Evolutionary conservation across 176 grass and related monocot species (phyloP).

Genomic region (Paspalum notatum): DNA sequence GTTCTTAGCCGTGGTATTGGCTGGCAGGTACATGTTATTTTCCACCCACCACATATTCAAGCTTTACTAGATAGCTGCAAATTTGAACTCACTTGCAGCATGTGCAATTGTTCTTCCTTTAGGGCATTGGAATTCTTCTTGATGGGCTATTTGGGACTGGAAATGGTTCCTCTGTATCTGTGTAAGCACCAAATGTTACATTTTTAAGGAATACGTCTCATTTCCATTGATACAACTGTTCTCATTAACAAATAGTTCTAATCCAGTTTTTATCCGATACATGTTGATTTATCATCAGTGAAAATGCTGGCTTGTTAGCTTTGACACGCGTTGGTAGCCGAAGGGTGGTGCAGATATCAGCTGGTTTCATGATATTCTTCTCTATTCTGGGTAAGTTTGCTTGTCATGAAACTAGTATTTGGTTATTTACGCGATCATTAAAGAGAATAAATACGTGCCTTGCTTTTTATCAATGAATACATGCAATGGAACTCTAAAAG

Average conservation of each 20-base stretch:
- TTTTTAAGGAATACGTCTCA: background rate
- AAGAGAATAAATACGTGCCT: background rate
- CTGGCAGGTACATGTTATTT: slow-evolving; percentile 75
- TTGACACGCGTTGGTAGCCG: slow-evolving; percentile 93
- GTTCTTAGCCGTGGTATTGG: slow-evolving; percentile 97
- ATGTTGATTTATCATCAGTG: slow-evolving; percentile 50
- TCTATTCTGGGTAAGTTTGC: slow-evolving; percentile 75
- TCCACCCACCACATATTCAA: background rate
- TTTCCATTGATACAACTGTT: slow-evolving; percentile 8
- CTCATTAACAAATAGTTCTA: background rate
- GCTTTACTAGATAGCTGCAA: slow-evolving; percentile 10
- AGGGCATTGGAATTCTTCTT: slow-evolving; percentile 95
- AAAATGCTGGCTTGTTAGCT: slow-evolving; percentile 95
- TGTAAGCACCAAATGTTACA: slow-evolving; percentile 61
- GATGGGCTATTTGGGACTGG: slow-evolving; percentile 97
- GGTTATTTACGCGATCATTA: background rate
- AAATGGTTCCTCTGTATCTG: slow-evolving; percentile 91
- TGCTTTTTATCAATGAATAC: background rate
- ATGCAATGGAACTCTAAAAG: slow-evolving; percentile 7
- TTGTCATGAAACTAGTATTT: slow-evolving; percentile 5
- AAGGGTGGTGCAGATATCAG: slow-evolving; percentile 97
- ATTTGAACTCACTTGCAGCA: slow-evolving; percentile 3
- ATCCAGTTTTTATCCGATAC: slow-evolving; percentile 5
- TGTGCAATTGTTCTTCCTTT: slow-evolving; percentile 38
- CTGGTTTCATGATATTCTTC: slow-evolving; percentile 99